Evolutionary conservation across 2,329 filamentous ascomycete species (phyloP).

Genomic region (Trichoderma sp.): DNA sequence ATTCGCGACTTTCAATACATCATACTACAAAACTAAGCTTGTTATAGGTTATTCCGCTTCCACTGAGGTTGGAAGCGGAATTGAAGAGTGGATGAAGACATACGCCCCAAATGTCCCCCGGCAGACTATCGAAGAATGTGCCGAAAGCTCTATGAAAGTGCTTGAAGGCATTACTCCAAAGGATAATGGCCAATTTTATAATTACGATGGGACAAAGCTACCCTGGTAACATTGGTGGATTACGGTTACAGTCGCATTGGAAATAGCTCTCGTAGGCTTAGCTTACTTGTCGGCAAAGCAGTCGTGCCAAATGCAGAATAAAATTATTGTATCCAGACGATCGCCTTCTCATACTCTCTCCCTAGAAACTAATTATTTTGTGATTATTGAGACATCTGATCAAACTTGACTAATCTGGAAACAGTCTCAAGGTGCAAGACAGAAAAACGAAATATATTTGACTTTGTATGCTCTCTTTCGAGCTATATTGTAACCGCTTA

Average conservation of each 20-base stretch:
- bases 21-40: background rate
- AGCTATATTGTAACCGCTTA: background rate
- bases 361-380: background rate
- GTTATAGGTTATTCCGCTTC: background rate
- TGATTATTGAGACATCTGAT: background rate
- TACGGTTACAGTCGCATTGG: fast-evolving
- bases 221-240: background rate
- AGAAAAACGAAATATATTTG: background rate
- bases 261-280: background rate
- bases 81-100: background rate
- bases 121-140: background rate
- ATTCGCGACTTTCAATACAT: background rate
- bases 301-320: background rate
- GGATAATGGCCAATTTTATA: background rate
- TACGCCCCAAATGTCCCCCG: background rate
- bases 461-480: background rate
- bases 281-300: background rate
- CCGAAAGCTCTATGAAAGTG: background rate
- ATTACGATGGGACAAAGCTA: background rate
- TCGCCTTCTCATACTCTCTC: background rate
- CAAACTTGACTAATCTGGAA: background rate
- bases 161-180: background rate
- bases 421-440: background rate
- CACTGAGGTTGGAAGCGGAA: background rate
- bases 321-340: background rate